These are phyloP conservation scores for Candida ponderosae DNA, from an alignment of 805 yeast genomes.

Conservation along the genomic window DNA sequence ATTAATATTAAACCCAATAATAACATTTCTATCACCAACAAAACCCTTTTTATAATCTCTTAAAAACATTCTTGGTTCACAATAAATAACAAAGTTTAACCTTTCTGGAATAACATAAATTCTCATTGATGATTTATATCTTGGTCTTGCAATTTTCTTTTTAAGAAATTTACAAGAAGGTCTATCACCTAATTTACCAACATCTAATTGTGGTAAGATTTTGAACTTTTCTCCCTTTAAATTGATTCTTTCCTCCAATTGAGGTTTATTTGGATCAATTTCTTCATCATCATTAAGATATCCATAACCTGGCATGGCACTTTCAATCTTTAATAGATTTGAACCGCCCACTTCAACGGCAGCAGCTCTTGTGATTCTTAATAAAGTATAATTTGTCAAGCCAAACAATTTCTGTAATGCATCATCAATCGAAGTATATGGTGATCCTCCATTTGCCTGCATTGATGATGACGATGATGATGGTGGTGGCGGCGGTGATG, in stretches of 20 bases:
- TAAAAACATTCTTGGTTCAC: slow-evolving; percentile 41
- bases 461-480: too few species aligned
- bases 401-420: slow-evolving; percentile 38
- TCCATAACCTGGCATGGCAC: slow-evolving; percentile 45
- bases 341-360: slow-evolving; percentile 45
- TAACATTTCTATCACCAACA: slow-evolving; percentile 26
- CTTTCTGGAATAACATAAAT: slow-evolving; percentile 44
- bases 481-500: too few species aligned
- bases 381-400: slow-evolving; percentile 32
- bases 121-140: slow-evolving; percentile 57
- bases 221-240: slow-evolving; percentile 6
- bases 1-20: slow-evolving; percentile 23
- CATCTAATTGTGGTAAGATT: slow-evolving; percentile 12
- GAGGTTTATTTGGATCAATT: slow-evolving; percentile 12
- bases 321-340: slow-evolving; percentile 43
- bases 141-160: slow-evolving; percentile 51
- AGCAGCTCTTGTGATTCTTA: slow-evolving; percentile 48
- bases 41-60: slow-evolving; percentile 45
- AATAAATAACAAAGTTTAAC: slow-evolving; percentile 32
- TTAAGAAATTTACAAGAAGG: slow-evolving; percentile 45
- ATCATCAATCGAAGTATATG: slow-evolving; percentile 32
- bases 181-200: slow-evolving; percentile 28
- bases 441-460: not conserved
- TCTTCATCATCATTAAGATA: slow-evolving; percentile 41
- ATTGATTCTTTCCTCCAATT: not conserved